Conservation (phyloP, 2,329 filamentous ascomycete species). For the Ophiostoma sp. region DNA sequence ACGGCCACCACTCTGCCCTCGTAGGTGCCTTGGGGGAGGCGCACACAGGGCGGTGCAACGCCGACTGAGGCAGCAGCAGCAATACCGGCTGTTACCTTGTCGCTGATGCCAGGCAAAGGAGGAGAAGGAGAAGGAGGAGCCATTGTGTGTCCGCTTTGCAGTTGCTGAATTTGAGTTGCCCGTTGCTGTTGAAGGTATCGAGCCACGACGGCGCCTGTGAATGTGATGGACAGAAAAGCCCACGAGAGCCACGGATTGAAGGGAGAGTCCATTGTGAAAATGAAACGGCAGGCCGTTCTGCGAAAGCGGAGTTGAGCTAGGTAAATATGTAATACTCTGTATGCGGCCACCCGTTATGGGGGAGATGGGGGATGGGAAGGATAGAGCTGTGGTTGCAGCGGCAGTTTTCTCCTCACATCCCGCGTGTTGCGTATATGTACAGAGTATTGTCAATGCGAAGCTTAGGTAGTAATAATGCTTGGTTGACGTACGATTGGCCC, state of each 20-base stretch:
- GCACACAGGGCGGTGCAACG: constrained; percentile 31
- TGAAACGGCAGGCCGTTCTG: neutral
- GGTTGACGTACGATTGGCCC: neutral
- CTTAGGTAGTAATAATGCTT: neutral
- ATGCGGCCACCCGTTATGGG: neutral
- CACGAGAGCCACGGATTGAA: neutral
- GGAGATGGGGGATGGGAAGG: neutral
- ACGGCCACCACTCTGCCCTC: constrained; percentile 34
- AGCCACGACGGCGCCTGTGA: neutral
- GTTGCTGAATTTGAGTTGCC: neutral
- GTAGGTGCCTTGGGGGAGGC: constrained; percentile 45
- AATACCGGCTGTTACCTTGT: neutral
- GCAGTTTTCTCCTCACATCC: neutral
- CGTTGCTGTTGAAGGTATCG: neutral
- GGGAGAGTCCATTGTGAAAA: neutral
- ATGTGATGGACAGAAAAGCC: neutral
- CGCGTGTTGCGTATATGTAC: neutral
- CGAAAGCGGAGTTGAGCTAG: neutral
- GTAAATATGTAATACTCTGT: neutral
- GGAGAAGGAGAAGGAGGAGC: neutral
- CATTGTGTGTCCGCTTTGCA: neutral
- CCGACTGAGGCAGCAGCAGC: constrained; percentile 24
- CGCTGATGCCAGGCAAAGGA: neutral
- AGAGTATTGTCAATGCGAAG: neutral
- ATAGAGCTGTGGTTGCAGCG: neutral